Base-by-base conservation (phyloP, 2,329 filamentous ascomycete species). In the Fulvia fulva region DNA sequence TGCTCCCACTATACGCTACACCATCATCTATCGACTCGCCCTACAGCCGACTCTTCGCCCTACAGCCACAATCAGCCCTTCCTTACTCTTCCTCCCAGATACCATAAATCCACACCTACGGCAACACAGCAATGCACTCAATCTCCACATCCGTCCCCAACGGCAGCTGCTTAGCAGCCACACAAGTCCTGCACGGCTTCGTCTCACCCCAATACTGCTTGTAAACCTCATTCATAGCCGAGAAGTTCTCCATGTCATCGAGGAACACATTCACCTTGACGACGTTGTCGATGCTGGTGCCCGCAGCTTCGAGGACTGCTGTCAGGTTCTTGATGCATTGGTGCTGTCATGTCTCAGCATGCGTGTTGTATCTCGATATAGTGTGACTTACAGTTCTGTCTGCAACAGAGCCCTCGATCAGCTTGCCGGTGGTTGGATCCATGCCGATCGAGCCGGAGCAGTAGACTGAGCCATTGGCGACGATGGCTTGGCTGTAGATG, bases 231-330 rank as follows among this genome's bases (percentile, higher is more conserved):
- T 85, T 85, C 74, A 86, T 80, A 9, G 76, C 74, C 0, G 76
- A 79, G 68, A 88, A 89, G 69, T 88, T 78, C 49, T 81, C 76
- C 85, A 89, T 89, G 58, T 81, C 79, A 1, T 81, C 83, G 21
- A 89, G 70, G 68, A 85, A 89, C 25, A 88, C 77, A 65, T 87
- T 88, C 61, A 86, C 81, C 72, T 89, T 88, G 70, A 89, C 80
- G 0, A 84, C 80, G 56, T 87, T 85, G 28, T 80, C 75, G 37
- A 88, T 74, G 58, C 76, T 78, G 53, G 80, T 83, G 0, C 85
- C 85, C 0, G 84, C 83, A 8, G 80, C 85, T 62, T 83, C 77
- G 21, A 89, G 82, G 5, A 88, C 78, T 1, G 78, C 78, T 6
- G 76, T 70, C 14, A 88, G 76, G 72, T 88, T 88, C 60, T 78